Conservation (phyloP, 371 early-diverging fungal genomes). For the Phascolomyces articulosus region DNA sequence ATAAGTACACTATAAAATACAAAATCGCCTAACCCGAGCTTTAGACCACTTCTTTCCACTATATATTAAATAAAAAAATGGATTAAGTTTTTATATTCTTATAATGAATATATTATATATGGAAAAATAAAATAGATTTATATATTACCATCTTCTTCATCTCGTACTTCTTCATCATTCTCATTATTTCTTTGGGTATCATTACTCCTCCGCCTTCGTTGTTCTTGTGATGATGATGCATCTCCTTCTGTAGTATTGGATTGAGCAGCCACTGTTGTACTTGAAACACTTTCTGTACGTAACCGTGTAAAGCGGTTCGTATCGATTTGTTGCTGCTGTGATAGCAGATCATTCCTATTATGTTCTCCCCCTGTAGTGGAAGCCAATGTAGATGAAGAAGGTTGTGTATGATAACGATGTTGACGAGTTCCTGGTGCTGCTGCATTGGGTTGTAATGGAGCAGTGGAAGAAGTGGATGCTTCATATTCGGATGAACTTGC, state of each 20-base stretch:
- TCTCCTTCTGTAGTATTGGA: constrained; percentile 4
- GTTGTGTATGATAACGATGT: neutral
- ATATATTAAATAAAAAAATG: constrained; percentile 1
- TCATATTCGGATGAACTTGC: constrained; percentile 17
- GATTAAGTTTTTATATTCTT: too few relatives aligned
- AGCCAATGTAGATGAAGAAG: neutral
- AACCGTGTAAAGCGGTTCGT: constrained; percentile 31
- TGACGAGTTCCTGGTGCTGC: neutral
- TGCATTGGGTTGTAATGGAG: constrained; percentile 13
- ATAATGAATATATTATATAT: neutral
- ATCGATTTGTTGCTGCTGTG: too few relatives aligned
- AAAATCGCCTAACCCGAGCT: constrained; percentile 89
- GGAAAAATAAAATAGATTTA: neutral
- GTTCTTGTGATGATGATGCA: neutral
- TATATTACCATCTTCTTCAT: constrained; percentile 55
- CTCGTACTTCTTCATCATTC: constrained; percentile 20
- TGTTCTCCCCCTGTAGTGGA: neutral
- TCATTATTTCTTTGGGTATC: neutral
- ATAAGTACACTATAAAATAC: constrained; percentile 89
- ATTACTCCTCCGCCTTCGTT: neutral
- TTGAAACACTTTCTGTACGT: constrained; percentile 19
- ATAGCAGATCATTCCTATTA: too few relatives aligned
- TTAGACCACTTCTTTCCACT: constrained; percentile 71
- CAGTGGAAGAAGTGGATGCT: constrained; percentile 21
- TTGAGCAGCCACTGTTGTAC: neutral